phyloP scores from a whole-genome alignment of 306 rosid genomes.

The Corylus heterophylla region DNA sequence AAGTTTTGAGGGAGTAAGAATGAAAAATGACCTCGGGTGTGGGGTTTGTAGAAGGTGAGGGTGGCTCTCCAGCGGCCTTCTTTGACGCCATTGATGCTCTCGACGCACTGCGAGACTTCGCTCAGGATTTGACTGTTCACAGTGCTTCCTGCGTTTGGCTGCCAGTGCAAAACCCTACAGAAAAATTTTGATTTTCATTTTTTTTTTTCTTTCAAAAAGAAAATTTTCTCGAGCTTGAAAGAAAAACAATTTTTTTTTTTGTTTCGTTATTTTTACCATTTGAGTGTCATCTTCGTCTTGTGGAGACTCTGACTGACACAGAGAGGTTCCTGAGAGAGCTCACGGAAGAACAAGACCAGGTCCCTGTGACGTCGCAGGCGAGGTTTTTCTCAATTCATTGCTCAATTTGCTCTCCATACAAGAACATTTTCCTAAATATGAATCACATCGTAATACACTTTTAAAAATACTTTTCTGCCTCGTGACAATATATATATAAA shows the following conservation, averaged over 20 bases:
- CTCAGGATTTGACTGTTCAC: constrained; percentile 75
- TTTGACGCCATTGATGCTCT: constrained; percentile 77
- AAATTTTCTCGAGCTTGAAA: not conserved
- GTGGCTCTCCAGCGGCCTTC: constrained; percentile 85
- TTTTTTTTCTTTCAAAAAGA: not conserved
- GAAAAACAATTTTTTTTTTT: not conserved
- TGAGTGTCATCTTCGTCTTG: constrained; percentile 39
- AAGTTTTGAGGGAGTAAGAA: not conserved
- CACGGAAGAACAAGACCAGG: no score
- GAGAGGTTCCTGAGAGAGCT: not conserved
- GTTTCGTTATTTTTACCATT: constrained; percentile 35
- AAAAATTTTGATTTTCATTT: not conserved
- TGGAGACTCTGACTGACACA: not conserved
- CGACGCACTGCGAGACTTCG: constrained; percentile 86
- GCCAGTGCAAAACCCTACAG: constrained; percentile 87
- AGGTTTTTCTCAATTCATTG: no score
- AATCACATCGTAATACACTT: no score
- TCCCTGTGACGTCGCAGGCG: no score
- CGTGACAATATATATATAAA: no score
- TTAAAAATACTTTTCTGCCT: no score
- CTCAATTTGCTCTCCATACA: no score
- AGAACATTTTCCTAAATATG: no score
- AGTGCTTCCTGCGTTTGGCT: constrained; percentile 66
- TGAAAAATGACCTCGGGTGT: constrained; percentile 59
- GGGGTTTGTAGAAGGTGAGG: constrained; percentile 82